Percentiles rank a stretch among this genome's conserved stretches.
Conservation (phyloP, 1,284 basidiomycete species). For the Boletus smithii region DNA sequence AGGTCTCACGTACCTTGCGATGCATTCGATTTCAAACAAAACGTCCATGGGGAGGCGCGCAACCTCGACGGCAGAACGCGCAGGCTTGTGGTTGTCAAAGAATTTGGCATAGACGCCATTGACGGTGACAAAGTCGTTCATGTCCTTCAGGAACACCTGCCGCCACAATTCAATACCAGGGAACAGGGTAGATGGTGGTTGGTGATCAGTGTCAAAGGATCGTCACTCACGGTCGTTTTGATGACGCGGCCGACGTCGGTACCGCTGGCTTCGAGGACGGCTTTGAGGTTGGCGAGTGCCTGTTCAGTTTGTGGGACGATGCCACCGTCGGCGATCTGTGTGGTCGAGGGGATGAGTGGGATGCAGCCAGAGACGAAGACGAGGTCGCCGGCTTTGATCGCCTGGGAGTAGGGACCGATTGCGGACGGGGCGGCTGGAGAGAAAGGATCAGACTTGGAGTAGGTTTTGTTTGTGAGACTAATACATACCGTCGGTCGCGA, state of each 20-base stretch:
- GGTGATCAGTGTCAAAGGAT: too few relatives aligned
- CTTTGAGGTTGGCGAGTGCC: slow-evolving; percentile 83
- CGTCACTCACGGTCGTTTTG: slow-evolving; percentile 75
- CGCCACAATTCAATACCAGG: neutral
- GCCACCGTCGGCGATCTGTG: slow-evolving; percentile 74
- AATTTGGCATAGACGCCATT: slow-evolving; percentile 77
- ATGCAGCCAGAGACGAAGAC: slow-evolving; percentile 92
- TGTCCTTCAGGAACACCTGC: slow-evolving; percentile 88
- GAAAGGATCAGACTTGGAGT: too few relatives aligned
- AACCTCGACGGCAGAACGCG: slow-evolving; percentile 84
- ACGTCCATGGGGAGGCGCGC: slow-evolving; percentile 75
- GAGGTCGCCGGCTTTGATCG: slow-evolving; percentile 80
- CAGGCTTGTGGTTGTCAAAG: slow-evolving; percentile 91
- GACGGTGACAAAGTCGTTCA: slow-evolving; percentile 87
- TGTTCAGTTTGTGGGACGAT: slow-evolving; percentile 84
- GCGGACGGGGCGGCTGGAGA: slow-evolving; percentile 75
- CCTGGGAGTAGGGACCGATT: slow-evolving; percentile 90
- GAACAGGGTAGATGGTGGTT: neutral
- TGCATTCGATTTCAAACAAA: slow-evolving; percentile 90
- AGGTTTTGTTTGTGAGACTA: neutral
- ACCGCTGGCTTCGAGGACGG: slow-evolving; percentile 81
- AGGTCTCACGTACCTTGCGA: slow-evolving; percentile 55
- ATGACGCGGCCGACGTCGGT: slow-evolving; percentile 75
- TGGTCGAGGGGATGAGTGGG: slow-evolving; percentile 75
- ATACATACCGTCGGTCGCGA: slow-evolving; percentile 53